Percentiles rank a stretch among this genome's conserved stretches.
Conservation (phyloP, 805 yeast species). For the Suhomyces xylopsoci region DNA sequence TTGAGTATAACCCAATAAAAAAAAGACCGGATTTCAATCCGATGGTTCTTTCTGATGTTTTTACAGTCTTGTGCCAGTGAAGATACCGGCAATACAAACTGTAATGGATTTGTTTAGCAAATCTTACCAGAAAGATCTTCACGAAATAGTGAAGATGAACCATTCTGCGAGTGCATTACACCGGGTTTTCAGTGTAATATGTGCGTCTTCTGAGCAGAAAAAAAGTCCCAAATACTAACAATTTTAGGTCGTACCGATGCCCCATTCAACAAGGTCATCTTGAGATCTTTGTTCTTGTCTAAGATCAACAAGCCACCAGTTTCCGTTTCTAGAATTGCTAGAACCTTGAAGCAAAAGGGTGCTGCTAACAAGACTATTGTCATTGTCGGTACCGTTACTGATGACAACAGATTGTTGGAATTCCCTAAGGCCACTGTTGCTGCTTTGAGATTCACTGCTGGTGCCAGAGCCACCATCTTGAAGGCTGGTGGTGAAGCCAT, state of each 20-base stretch:
- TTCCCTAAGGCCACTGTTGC: conserved; percentile 98
- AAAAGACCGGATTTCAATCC: conserved; percentile 1
- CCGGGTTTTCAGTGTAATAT: conserved; percentile 7
- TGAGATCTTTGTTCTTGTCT: conserved; percentile 92
- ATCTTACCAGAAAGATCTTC: neutral
- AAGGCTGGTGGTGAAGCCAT: conserved; percentile 99
- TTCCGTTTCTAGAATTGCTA: conserved; percentile 85
- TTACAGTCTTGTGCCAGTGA: conserved; percentile 5
- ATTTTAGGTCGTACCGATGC: conserved; percentile 92
- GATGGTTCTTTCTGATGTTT: neutral
- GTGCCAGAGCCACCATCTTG: conserved; percentile 95
- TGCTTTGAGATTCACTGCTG: conserved; percentile 98
- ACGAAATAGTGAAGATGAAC: neutral
- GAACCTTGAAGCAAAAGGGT: conserved; percentile 78
- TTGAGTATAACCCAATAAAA: conserved; percentile 1
- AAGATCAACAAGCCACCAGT: conserved; percentile 99
- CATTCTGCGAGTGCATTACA: conserved; percentile 29
- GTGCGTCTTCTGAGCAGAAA: conserved; percentile 49
- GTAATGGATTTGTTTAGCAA: neutral
- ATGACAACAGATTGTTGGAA: conserved; percentile 89
- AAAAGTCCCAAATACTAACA: conserved; percentile 30
- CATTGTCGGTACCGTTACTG: conserved; percentile 99
- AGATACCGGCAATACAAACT: conserved; percentile 8
- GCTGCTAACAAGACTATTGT: conserved; percentile 90
- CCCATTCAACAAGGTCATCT: conserved; percentile 96